Evolutionary conservation across 345 rosid species (phyloP), one percentile per base, ranked within the genome.

Genomic region (Hibiscus tridactylites): DNA sequence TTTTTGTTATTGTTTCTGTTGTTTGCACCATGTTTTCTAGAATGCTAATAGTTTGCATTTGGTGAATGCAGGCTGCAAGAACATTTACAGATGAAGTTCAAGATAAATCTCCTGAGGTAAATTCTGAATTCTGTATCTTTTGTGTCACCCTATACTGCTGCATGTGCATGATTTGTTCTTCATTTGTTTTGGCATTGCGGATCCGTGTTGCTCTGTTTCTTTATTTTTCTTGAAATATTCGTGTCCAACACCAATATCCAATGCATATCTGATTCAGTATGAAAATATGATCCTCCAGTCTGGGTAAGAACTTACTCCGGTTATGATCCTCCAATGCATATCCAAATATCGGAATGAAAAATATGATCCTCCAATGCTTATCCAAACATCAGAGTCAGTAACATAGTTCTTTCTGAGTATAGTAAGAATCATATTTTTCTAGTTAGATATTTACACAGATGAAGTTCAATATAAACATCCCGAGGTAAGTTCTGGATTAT

Each of bases 21-120:
- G 8, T 4, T 39, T 44, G 21, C 35, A 33, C 65, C 8, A 9
- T 49, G 4, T 69, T 54, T 13, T n/a, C 29, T 31, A 4, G 37
- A 12, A 59, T 71, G 35, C 64, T 71, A 75, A 61, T 61, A 56
- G 9, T 68, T 39, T 71, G 54, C 52, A 9, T 71, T 71, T 71
- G 71, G 42, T 75, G 79, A 69, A 68, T 37, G 52, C 75, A 90
- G 92, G 83, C 82, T 76, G 11, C 85, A 29, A 85, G 73, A 75
- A 60, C 81, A 39, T 80, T 81, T 68, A 64, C 66, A 11, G 90
- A 82, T 75, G 90, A 81, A 21, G 60, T 82, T 73, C 84, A 80
- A 71, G 96, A 90, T 29, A 86, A 82, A 73, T 69, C 81, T 56
- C 42, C 59, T 1, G 92, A 90, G 92, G 96, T 90, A 79, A 78